Base-by-base conservation (phyloP, 2,329 filamentous ascomycete genomes). In the Aspergillus sp. region DNA sequence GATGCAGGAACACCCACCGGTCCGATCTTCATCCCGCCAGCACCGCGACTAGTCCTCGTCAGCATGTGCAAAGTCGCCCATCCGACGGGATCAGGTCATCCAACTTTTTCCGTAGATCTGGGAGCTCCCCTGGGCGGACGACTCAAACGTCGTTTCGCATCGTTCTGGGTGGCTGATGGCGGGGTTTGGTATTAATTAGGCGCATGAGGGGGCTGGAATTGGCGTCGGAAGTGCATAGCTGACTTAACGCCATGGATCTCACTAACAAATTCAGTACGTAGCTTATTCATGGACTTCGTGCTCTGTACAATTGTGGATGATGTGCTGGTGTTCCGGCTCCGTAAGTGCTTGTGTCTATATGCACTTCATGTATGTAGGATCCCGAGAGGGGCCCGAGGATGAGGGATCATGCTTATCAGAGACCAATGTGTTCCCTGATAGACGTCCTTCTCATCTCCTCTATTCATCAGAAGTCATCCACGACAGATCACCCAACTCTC, bases 101-200 rank as follows among this genome's bases (percentile, higher is more conserved):
- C 40, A 19, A 17, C 11, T 42, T 42, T 21, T 42, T 20, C 40
- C 40, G 40, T 42, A 42, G 40, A 42, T 42, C 40, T 42, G 40
- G 40, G 9, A 5, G 6, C 19, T 20, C 17, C 7, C 36, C 40
- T 23, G 19, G 40, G 7, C 19, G 11, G 10, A 5, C 11, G 40
- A 17, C 40, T 42, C 5, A 42, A 42, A n/a, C 16, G n/a, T 38
- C 34, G 34, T 38, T 38, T 38, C 40, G 11, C 19, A 20, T 42
- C 16, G 40, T 21, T 42, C 11, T 16, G 40, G 16, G 40, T 42
- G 40, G 40, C 40, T 17, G 40, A 42, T 42, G 17, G 17, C n/a
- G 5, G 16, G 16, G 50, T 52, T 45, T 40, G 50, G 25, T 11
- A 41, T 34, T 41, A 25, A 53, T 53, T 53, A 41, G 45, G 34